A percentile compares a stretch with the other conserved stretches of the same genome.
phyloP scores from a whole-genome alignment of 2,329 filamentous ascomycete genomes.

The Ophiocordyceps australis region DNA sequence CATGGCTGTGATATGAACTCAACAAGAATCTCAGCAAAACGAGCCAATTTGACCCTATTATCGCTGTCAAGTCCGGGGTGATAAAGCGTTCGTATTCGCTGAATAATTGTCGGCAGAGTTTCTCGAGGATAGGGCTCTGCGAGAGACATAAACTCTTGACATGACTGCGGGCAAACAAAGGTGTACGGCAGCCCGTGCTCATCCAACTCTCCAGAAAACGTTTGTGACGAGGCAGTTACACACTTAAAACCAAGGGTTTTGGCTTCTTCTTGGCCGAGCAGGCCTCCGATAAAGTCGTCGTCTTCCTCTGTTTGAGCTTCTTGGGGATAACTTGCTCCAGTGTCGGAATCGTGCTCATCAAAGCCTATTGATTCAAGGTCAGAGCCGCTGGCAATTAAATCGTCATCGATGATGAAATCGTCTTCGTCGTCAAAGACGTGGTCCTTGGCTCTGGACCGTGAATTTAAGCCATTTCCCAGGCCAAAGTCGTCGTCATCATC shows the following conservation, averaged over 20 bases:
- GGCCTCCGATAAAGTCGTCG: slow-evolving; percentile 55
- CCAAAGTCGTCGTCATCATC: slow-evolving; percentile 37
- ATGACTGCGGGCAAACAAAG: slow-evolving; percentile 67
- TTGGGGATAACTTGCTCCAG: slow-evolving; percentile 16
- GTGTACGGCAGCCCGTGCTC: slow-evolving; percentile 56
- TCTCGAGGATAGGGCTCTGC: slow-evolving; percentile 40
- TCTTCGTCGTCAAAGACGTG: slow-evolving; percentile 82
- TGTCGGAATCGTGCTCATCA: slow-evolving; percentile 30
- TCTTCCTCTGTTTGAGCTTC: slow-evolving; percentile 27
- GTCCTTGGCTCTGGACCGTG: slow-evolving; percentile 36
- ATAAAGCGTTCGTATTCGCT: slow-evolving; percentile 81
- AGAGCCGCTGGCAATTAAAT: slow-evolving; percentile 69
- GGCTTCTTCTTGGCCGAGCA: slow-evolving; percentile 40
- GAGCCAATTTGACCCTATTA: slow-evolving; percentile 67
- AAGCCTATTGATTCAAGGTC: slow-evolving; percentile 41
- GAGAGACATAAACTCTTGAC: slow-evolving; percentile 54
- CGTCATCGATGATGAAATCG: slow-evolving; percentile 79
- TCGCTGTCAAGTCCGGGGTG: slow-evolving; percentile 70
- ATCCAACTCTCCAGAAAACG: slow-evolving; percentile 21
- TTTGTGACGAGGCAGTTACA: slow-evolving; percentile 14
- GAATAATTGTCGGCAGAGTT: slow-evolving; percentile 61
- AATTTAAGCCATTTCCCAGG: slow-evolving; percentile 39
- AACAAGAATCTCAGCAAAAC: slow-evolving; percentile 48
- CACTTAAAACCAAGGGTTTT: slow-evolving; percentile 32
- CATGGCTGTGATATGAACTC: slow-evolving; percentile 38